Evolutionary conservation across 164 flowering plant species (phyloP), one percentile per base, ranked within the genome.

Genomic region (Piper longum): DNA sequence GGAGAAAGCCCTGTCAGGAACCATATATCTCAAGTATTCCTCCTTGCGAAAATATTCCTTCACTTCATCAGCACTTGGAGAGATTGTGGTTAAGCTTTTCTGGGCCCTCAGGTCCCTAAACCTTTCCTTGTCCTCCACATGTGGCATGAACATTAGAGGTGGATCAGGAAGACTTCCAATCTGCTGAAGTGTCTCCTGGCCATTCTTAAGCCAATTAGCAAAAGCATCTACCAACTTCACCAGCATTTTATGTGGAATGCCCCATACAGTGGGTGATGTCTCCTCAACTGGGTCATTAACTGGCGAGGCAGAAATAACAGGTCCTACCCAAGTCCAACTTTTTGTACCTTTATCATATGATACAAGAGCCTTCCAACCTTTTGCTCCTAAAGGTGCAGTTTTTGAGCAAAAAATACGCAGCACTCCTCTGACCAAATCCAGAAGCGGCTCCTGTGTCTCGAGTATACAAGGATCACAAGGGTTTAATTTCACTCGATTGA

Each of bases 371-470:
- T 95, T 91, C 99, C 99, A 95, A 64, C 85, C 86, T 72, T 89
- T 90, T 58, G 91, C 95, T 60, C 97, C 99, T 68, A 88, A 72
- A 64, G 99, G 99, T 41, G 99, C 95, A 67, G 93, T 80, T 76
- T 78, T 87, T 41, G 97, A 89, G 57, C 85, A 82, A 68, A 88
- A 83, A 67, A 88, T 80, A 74, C 89, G 91, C 62, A 95, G 70
- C 69, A 83, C 97, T 60, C 99, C 99, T 75, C 91, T 84, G 51
- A 95, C 81, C 78, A 95, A 74, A 81, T 91, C 97, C 67, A 82
- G 95, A 68, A 89, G 96, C 16, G 95, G 96, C 69, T 95, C 97
- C 67, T 82, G 93, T 66, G 93, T 87, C 78, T 95, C 96, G n/a
- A 63, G 66, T 19, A 64, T 64, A 69, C 84, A 83, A 69, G 98